phyloP scores from a whole-genome alignment of 2,329 filamentous ascomycete species.

The Colletotrichum sp. region DNA sequence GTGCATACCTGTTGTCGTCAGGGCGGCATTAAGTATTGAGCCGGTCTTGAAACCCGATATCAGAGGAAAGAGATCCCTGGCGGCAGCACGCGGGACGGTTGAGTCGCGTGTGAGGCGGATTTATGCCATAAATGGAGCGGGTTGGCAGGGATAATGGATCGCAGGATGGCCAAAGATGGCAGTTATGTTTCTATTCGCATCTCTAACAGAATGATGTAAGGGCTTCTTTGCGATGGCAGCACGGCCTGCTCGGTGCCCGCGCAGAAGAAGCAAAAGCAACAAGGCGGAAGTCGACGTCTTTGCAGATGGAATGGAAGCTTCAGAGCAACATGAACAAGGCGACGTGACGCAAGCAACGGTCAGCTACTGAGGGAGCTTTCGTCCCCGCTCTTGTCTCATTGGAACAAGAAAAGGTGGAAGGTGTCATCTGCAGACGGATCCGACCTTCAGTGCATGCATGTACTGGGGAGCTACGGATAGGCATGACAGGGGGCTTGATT shows the following conservation, averaged over 20 bases:
- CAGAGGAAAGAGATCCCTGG: constrained; percentile 19
- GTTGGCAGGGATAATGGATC: constrained; percentile 14
- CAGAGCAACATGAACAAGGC: neutral
- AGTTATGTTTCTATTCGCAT: constrained; percentile 16
- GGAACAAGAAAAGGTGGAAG: neutral
- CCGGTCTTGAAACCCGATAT: constrained; percentile 21
- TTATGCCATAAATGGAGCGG: constrained; percentile 20
- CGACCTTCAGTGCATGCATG: constrained; percentile 20
- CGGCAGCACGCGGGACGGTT: neutral
- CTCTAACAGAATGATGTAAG: constrained; percentile 6
- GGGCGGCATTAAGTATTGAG: constrained; percentile 10
- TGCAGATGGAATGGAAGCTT: neutral
- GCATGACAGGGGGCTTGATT: neutral
- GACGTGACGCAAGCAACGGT: constrained; percentile 4
- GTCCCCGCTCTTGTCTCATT: constrained; percentile 16
- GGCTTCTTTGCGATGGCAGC: neutral
- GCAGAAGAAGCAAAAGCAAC: neutral
- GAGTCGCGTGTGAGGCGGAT: constrained; percentile 13
- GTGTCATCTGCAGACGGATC: constrained; percentile 22
- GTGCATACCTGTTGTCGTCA: constrained; percentile 1
- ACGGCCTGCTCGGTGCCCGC: neutral
- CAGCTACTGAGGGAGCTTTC: constrained; percentile 1
- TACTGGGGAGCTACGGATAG: neutral
- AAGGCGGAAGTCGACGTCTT: neutral
- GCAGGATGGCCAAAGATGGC: constrained; percentile 14